Conservation (phyloP, 1,284 basidiomycete species). For the Nidula niveotomentosa region DNA sequence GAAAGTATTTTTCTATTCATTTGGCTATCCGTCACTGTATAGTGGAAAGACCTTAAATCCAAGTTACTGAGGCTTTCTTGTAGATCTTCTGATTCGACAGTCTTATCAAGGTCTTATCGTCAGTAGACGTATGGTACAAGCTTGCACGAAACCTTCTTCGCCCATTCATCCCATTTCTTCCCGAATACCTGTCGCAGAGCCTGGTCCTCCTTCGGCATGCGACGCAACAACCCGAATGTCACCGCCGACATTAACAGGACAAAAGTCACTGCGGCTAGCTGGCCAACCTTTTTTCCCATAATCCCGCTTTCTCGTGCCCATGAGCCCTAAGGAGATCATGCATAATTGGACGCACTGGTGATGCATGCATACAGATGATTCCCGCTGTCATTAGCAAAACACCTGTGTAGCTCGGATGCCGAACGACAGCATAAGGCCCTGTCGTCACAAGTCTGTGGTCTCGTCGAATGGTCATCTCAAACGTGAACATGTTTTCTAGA, state of each 20-base stretch:
- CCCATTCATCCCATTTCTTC: slow-evolving; percentile 36
- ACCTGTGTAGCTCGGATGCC: slow-evolving; percentile 40
- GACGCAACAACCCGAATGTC: slow-evolving; percentile 27
- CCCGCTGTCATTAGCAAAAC: slow-evolving; percentile 31
- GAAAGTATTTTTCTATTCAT: no score
- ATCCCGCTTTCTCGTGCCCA: slow-evolving; percentile 37
- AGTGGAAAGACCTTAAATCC: no score
- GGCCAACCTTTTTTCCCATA: slow-evolving; percentile 24
- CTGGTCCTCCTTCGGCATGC: slow-evolving; percentile 39
- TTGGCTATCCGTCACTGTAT: no score
- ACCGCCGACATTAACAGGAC: slow-evolving; percentile 24
- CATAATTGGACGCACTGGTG: slow-evolving; percentile 22
- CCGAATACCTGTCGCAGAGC: slow-evolving; percentile 32
- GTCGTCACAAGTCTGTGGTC: slow-evolving; percentile 36
- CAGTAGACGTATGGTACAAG: slow-evolving; percentile 32
- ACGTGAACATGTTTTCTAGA: slow-evolving; percentile 39
- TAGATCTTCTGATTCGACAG: not conserved
- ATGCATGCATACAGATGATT: slow-evolving; percentile 27
- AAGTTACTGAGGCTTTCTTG: no score
- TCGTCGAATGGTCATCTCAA: slow-evolving; percentile 38
- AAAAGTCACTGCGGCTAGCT: slow-evolving; percentile 18
- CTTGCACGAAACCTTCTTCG: slow-evolving; percentile 32
- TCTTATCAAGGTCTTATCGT: not conserved
- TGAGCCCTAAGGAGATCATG: slow-evolving; percentile 28
- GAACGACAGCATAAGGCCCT: slow-evolving; percentile 36